A percentile compares a stretch with the other conserved stretches of the same genome.
phyloP scores from a whole-genome alignment of 2,329 filamentous ascomycete species.

The Phaeoacremonium minimum region DNA sequence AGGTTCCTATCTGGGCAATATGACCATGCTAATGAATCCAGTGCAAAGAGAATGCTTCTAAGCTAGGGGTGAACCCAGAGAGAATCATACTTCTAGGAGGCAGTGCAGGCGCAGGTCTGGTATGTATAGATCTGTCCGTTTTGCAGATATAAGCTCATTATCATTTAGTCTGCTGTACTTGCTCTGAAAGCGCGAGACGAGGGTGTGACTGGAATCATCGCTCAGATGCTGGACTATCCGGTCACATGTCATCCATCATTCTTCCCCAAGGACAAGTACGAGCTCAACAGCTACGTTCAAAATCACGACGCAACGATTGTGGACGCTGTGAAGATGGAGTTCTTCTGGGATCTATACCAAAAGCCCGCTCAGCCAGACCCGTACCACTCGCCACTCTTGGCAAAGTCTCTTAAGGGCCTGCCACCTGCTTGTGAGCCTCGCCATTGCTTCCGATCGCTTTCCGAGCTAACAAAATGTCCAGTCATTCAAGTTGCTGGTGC shows the following conservation, averaged over 20 bases:
- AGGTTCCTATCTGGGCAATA: neutral
- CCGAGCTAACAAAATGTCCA: neutral
- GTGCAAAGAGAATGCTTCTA: conserved; percentile 3
- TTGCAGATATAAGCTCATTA: neutral
- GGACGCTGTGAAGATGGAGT: conserved; percentile 10
- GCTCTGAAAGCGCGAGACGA: conserved; percentile 8
- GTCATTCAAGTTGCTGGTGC: neutral
- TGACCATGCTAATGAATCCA: neutral
- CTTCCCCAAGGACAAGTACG: conserved; percentile 7
- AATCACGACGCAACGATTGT: conserved; percentile 11
- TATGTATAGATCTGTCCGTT: neutral
- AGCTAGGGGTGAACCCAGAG: conserved; percentile 6
- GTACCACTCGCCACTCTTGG: conserved; percentile 10
- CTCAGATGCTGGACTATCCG: conserved; percentile 13
- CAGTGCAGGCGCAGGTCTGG: conserved; percentile 13
- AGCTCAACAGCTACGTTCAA: conserved; percentile 9
- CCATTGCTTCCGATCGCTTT: too few relatives aligned
- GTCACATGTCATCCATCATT: conserved; percentile 13
- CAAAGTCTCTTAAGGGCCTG: conserved; percentile 5
- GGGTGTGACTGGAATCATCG: conserved; percentile 8
- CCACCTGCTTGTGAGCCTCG: conserved; percentile 11
- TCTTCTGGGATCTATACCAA: conserved; percentile 14
- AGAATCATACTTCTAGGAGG: conserved; percentile 10
- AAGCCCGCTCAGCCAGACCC: conserved; percentile 4
- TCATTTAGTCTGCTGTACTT: conserved; percentile 6